Percentiles rank a stretch among this genome's conserved stretches.
Conservation (phyloP, 75 land plant genomes). For the Adiantum capillusveneris region DNA sequence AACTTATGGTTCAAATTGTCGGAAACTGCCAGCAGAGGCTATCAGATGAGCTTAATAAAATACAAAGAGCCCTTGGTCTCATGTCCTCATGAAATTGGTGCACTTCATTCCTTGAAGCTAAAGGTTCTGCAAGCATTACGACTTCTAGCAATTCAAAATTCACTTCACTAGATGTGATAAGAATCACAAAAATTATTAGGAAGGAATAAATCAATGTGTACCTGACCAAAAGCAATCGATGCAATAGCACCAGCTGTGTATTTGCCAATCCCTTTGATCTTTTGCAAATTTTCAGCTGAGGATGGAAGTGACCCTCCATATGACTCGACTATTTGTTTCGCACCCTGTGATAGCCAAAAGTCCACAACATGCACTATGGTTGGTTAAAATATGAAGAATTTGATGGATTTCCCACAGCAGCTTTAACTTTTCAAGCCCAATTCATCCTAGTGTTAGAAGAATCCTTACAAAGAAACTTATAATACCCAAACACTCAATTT, state of each 20-base stretch:
- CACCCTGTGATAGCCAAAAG: slow-evolving; percentile 52
- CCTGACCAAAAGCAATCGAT: slow-evolving; percentile 90
- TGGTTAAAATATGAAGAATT: neutral
- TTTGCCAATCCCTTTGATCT: slow-evolving; percentile 76
- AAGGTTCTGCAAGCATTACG: too few species aligned
- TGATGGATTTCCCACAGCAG: too few species aligned
- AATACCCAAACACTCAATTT: neutral
- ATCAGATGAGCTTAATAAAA: too few species aligned
- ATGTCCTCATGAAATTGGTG: too few species aligned
- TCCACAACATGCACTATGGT: neutral
- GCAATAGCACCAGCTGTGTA: slow-evolving; percentile 99
- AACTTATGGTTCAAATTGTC: too few species aligned
- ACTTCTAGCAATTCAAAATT: too few species aligned
- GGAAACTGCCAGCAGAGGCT: too few species aligned
- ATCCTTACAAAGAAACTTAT: neutral
- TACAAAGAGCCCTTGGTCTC: too few species aligned
- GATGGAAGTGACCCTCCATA: slow-evolving; percentile 53
- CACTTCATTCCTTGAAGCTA: too few species aligned
- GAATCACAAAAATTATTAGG: too few species aligned
- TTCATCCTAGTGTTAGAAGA: neutral
- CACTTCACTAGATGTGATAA: too few species aligned
- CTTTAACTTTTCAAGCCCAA: too few species aligned
- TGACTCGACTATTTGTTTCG: slow-evolving; percentile 52
- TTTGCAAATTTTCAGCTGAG: slow-evolving; percentile 43
- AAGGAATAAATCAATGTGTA: slow-evolving; percentile 9